phyloP scores from a whole-genome alignment of 352 stramenopile species.

The Globisporangium acanthophoron region DNA sequence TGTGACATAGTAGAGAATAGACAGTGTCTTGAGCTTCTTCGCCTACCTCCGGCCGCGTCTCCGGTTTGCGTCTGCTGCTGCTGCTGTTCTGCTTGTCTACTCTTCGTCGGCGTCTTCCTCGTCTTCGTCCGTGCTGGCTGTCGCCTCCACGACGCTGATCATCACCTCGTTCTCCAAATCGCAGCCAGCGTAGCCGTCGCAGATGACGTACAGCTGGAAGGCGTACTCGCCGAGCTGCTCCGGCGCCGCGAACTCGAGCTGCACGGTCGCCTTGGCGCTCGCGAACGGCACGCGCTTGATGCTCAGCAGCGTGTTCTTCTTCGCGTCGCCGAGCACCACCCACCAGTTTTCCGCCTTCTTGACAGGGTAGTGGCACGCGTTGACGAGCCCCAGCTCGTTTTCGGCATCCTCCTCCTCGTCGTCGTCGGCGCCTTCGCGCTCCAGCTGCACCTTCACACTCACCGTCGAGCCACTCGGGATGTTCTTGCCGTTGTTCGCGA shows the following conservation, averaged over 20 bases:
- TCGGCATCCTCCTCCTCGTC: conserved; percentile 71
- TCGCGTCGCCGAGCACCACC: conserved; percentile 95
- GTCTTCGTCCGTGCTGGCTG: conserved; percentile 38
- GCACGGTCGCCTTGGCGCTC: conserved; percentile 65
- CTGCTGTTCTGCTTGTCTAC: conserved; percentile 1
- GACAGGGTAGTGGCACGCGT: conserved; percentile 67
- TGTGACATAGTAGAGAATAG: too few relatives aligned
- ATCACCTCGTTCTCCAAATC: conserved; percentile 96
- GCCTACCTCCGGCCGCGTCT: too few relatives aligned
- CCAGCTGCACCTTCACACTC: conserved; percentile 78
- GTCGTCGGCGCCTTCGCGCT: conserved; percentile 94
- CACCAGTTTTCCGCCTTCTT: conserved; percentile 98
- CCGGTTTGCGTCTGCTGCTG: background rate
- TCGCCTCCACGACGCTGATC: conserved; percentile 53
- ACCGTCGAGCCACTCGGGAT: conserved; percentile 90
- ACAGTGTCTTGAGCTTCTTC: too few relatives aligned
- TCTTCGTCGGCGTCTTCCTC: conserved; percentile 31
- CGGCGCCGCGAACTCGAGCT: conserved; percentile 95
- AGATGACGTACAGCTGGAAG: conserved; percentile 98
- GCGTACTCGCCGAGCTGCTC: conserved; percentile 92
- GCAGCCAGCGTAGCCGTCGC: conserved; percentile 97
- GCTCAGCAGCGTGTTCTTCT: conserved; percentile 94
- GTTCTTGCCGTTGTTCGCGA: conserved; percentile 89
- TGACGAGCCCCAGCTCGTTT: conserved; percentile 57
- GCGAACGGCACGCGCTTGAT: conserved; percentile 97